A percentile compares a stretch with the other conserved stretches of the same genome.
These are phyloP conservation scores for Kodamaea restingae DNA, from an alignment of 805 yeast species.

Conservation along the genomic window DNA sequence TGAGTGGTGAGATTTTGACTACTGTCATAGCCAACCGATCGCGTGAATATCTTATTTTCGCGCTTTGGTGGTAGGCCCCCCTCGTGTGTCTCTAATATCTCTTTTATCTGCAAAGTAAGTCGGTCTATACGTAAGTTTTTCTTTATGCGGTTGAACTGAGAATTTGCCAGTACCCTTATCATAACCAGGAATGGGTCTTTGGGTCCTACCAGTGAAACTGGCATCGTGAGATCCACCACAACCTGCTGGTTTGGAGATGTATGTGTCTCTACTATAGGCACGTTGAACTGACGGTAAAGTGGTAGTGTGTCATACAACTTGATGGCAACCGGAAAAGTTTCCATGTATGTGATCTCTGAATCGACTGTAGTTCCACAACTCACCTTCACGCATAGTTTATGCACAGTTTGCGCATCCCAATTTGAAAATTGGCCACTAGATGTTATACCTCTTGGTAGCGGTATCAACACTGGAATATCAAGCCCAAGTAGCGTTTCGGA, in stretches of 20 bases:
- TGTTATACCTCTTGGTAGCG: conserved; percentile 49
- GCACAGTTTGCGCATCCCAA: conserved; percentile 48
- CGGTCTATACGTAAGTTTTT: conserved; percentile 39
- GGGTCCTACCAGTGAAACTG: conserved; percentile 56
- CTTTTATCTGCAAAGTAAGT: conserved; percentile 47
- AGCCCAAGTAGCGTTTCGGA: conserved; percentile 45
- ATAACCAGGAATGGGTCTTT: conserved; percentile 43
- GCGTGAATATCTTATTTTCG: conserved; percentile 38
- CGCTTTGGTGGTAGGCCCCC: conserved; percentile 47
- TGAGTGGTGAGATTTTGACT: conserved; percentile 22
- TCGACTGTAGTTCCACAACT: conserved; percentile 27
- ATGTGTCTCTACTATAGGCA: conserved; percentile 43
- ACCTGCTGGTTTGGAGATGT: conserved; percentile 48
- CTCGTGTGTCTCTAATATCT: conserved; percentile 51
- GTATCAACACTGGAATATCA: conserved; percentile 57
- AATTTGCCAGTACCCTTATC: conserved; percentile 40
- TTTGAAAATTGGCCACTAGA: conserved; percentile 48
- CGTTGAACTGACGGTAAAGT: conserved; percentile 50
- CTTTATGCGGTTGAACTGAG: conserved; percentile 25
- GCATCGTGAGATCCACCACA: conserved; percentile 42
- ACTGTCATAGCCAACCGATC: conserved; percentile 24
- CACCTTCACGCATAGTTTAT: conserved; percentile 40
- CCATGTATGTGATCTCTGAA: conserved; percentile 28
- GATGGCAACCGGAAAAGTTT: conserved; percentile 48
- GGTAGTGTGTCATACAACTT: conserved; percentile 58